phyloP scores from a whole-genome alignment of 192 early-diverging fungal genomes.

The Podila epicladia region DNA sequence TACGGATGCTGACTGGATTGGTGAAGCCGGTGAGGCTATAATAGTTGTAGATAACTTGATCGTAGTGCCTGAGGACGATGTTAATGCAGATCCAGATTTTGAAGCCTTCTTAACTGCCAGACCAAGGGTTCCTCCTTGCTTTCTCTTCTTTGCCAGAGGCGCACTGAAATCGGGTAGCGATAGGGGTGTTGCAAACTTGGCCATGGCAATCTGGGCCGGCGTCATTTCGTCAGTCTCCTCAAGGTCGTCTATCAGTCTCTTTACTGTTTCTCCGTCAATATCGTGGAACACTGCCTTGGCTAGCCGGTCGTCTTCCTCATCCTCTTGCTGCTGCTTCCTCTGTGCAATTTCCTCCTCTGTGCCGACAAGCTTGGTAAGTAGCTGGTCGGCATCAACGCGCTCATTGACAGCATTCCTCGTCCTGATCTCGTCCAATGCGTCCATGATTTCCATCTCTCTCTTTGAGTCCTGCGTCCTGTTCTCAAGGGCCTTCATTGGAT shows the following conservation, averaged over 20 bases:
- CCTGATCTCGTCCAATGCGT: constrained; percentile 94
- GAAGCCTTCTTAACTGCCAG: constrained; percentile 15
- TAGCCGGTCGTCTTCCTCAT: constrained; percentile 71
- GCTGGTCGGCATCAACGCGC: constrained; percentile 71
- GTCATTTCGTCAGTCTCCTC: constrained; percentile 39
- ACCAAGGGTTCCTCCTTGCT: constrained; percentile 31
- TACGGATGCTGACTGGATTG: too few relatives aligned
- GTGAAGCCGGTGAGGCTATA: background rate
- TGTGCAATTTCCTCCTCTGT: constrained; percentile 52
- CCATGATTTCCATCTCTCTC: constrained; percentile 97
- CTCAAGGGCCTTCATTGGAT: constrained; percentile 96
- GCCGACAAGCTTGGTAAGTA: constrained; percentile 61
- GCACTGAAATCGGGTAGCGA: constrained; percentile 29
- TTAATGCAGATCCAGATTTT: constrained; percentile 5
- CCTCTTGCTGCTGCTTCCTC: constrained; percentile 53
- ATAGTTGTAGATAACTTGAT: background rate
- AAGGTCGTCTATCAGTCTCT: constrained; percentile 61
- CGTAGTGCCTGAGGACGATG: background rate
- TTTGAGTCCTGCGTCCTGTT: constrained; percentile 94
- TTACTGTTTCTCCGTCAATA: constrained; percentile 72
- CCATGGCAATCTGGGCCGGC: constrained; percentile 36
- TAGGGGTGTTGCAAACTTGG: constrained; percentile 31
- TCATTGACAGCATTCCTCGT: constrained; percentile 88
- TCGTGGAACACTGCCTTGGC: constrained; percentile 71
- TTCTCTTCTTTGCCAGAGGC: constrained; percentile 35